Conservation (phyloP, 371 early-diverging fungal genomes). For the Apophysomyces ossiformis region DNA sequence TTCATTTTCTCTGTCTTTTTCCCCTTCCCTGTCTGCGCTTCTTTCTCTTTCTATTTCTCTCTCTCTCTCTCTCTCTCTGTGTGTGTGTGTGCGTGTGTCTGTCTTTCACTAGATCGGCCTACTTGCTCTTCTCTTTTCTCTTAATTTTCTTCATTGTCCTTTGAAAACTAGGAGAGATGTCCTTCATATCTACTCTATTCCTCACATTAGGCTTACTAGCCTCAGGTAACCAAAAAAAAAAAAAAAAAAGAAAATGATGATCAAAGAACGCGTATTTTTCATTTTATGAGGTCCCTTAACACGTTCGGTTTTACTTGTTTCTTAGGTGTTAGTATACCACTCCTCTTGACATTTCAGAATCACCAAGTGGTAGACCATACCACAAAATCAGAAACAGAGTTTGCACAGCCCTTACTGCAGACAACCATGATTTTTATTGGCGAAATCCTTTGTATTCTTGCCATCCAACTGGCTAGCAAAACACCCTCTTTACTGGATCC, state of each 20-base stretch:
- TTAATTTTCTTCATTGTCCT: neutral
- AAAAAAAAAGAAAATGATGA: neutral
- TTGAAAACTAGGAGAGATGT: slow-evolving; percentile 16
- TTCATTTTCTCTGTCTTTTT: slow-evolving; percentile 9
- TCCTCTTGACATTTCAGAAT: slow-evolving; percentile 50
- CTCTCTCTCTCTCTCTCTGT: slow-evolving; percentile 12
- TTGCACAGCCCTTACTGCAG: slow-evolving; percentile 48
- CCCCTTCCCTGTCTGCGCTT: slow-evolving; percentile 2
- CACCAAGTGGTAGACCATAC: slow-evolving; percentile 32
- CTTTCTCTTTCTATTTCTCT: slow-evolving; percentile 9
- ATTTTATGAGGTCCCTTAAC: neutral
- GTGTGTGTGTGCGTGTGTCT: neutral
- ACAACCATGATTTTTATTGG: slow-evolving; percentile 53
- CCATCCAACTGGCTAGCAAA: slow-evolving; percentile 44
- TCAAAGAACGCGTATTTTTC: neutral
- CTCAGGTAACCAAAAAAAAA: slow-evolving; percentile 17
- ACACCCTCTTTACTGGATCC: slow-evolving; percentile 36
- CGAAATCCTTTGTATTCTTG: slow-evolving; percentile 47
- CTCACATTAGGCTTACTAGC: slow-evolving; percentile 28
- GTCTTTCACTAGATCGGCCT: neutral
- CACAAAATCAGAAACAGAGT: slow-evolving; percentile 27
- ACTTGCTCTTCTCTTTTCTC: neutral
- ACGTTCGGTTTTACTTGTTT: slow-evolving; percentile 1
- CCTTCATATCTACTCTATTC: slow-evolving; percentile 26
- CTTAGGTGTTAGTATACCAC: slow-evolving; percentile 49